Evolutionary conservation across 1,284 basidiomycete species (phyloP), one percentile per base, ranked within the genome.

Genomic region (Papiliotrema nemorosa): DNA sequence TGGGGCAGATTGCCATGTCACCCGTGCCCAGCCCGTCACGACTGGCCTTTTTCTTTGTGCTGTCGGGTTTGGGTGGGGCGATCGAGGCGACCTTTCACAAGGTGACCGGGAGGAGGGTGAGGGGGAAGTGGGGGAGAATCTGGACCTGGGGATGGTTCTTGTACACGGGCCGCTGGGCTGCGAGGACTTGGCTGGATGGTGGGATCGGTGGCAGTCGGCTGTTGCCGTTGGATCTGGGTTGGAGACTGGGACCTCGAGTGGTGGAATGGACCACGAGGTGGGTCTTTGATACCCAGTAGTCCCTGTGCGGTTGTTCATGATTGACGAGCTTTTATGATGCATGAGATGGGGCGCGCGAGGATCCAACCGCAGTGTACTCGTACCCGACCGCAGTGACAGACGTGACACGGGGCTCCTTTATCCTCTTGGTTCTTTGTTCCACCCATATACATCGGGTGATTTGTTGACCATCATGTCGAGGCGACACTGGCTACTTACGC

Each of bases 91-190:
- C 44, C 1, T 74, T 67, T 57, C 59, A 61, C 44, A 41, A 57
- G 12, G 9, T 62, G 18, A 72, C 67, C 2, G 72, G 72, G 2
- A 45, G 44, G 6, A 54, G 64, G 9, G 74, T 75, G 0, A n/a
- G 58, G 0, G 74, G 74, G 1, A 20, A 41, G 16, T 43, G 45
- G 20, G 74, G 74, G 0, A 58, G 69, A 37, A 22, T 68, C 3
- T 75, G 74, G 74, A 59, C 55, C 13, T 67, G 64, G 64, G 26
- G 36, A 6, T 64, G 54, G 38, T 57, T 72, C 39, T 39, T 67
- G 10, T 38, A 36, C 5, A 58, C 62, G 1, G 61, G 57, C 5
- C 49, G 59, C 16, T 44, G 59, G n/a, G 56, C 63, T 10, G 54
- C 58, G 7, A 54, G 52, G 9, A 56, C 63, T 1, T 73, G 70